Conservation (phyloP, 306 rosid genomes). For the Lupinus albus region DNA sequence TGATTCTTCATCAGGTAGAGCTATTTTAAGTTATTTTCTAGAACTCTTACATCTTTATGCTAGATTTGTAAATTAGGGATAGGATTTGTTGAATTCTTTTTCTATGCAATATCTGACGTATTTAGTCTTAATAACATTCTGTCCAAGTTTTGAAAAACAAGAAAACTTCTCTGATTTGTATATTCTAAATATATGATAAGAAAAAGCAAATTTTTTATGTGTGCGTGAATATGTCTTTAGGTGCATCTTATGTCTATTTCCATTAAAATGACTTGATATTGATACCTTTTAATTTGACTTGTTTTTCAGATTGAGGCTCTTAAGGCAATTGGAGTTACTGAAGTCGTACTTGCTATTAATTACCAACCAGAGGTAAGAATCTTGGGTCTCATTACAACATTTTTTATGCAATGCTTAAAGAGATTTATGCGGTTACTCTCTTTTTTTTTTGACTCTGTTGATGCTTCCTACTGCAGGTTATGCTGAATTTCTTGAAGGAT, state of each 20-base stretch:
- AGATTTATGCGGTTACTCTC: slow-evolving; percentile 31
- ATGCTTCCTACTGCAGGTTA: slow-evolving; percentile 62
- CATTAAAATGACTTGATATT: slow-evolving; percentile 10
- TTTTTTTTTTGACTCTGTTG: slow-evolving; percentile 24
- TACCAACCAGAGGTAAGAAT: slow-evolving; percentile 94
- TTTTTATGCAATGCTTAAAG: slow-evolving; percentile 33
- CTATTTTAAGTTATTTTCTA: slow-evolving; percentile 10
- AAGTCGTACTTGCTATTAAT: slow-evolving; percentile 97
- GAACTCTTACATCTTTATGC: slow-evolving; percentile 4
- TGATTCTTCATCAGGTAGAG: slow-evolving; percentile 98
- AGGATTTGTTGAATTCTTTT: slow-evolving; percentile 22
- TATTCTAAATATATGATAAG: slow-evolving; percentile 5
- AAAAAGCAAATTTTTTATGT: slow-evolving; percentile 10
- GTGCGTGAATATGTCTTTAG: slow-evolving; percentile 17
- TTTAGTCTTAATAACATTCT: not conserved
- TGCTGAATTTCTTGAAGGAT: slow-evolving; percentile 94
- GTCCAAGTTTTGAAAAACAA: not conserved
- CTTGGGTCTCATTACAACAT: not conserved
- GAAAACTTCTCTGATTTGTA: slow-evolving; percentile 1
- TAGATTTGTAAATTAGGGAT: slow-evolving; percentile 16
- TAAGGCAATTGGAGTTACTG: slow-evolving; percentile 86
- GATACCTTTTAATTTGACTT: slow-evolving; percentile 36
- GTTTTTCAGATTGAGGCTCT: slow-evolving; percentile 90
- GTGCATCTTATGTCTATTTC: slow-evolving; percentile 1
- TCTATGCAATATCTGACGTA: slow-evolving; percentile 19